Evolutionary conservation across 2,329 filamentous ascomycete species (phyloP).

Genomic region (Truncatella angustata): DNA sequence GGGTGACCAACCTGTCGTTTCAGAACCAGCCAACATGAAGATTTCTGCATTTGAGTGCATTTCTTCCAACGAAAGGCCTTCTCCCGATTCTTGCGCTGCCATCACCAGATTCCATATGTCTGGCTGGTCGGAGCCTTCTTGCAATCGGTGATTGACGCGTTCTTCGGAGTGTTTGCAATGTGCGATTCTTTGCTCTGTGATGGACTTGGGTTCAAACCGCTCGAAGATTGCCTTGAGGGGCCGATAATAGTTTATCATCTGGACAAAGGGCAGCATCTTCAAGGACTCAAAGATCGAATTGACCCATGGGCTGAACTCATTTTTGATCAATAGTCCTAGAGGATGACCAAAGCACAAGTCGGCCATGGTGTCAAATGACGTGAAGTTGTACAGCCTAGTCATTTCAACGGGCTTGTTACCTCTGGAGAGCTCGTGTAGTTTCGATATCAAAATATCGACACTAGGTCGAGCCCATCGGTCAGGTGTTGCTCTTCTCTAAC

Average conservation of each 20-base stretch:
- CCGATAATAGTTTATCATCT: slow-evolving; percentile 18
- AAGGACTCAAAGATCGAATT: slow-evolving; percentile 21
- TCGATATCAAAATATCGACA: slow-evolving; percentile 33
- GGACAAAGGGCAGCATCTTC: slow-evolving; percentile 16
- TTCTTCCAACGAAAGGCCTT: slow-evolving; percentile 12
- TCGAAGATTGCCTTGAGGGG: slow-evolving; percentile 15
- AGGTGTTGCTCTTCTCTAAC: too few relatives aligned
- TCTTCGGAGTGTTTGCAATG: slow-evolving; percentile 20
- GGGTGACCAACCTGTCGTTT: slow-evolving; percentile 15
- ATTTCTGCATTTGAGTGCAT: slow-evolving; percentile 15
- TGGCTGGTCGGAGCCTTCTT: slow-evolving; percentile 17
- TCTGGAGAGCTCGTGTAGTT: slow-evolving; percentile 28
- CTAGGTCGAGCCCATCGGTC: not conserved
- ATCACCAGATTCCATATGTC: slow-evolving; percentile 21
- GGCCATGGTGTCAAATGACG: slow-evolving; percentile 21
- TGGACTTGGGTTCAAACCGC: slow-evolving; percentile 18
- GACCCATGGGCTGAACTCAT: slow-evolving; percentile 21
- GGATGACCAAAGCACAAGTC: slow-evolving; percentile 20
- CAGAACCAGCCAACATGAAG: slow-evolving; percentile 14
- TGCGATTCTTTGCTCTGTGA: slow-evolving; percentile 14
- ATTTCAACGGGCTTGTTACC: slow-evolving; percentile 16
- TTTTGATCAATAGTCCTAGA: slow-evolving; percentile 14
- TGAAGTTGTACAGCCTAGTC: slow-evolving; percentile 17
- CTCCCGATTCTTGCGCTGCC: slow-evolving; percentile 14
- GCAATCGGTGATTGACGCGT: slow-evolving; percentile 23